These are phyloP conservation scores for Cucurbitaria berberidis DNA, from an alignment of 2,329 filamentous ascomycete genomes.

Conservation along the genomic window DNA sequence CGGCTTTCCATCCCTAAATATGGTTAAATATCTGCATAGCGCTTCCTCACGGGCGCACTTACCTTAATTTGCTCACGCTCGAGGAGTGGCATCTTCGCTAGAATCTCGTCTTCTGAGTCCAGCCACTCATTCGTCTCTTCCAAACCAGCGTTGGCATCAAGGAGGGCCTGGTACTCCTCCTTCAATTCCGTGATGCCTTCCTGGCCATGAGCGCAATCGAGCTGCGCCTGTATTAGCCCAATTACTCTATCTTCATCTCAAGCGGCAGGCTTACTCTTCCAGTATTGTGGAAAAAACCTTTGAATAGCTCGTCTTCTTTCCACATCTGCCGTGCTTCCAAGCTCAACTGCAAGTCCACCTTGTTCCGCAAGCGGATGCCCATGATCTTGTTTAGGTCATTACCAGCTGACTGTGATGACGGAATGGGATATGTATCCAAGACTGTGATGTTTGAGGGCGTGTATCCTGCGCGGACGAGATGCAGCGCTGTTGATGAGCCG, in stretches of 20 bases:
- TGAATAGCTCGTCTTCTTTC: constrained; percentile 55
- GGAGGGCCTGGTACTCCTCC: constrained; percentile 47
- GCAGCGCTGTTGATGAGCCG: constrained; percentile 60
- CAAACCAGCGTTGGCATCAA: constrained; percentile 37
- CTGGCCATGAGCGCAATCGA: constrained; percentile 46
- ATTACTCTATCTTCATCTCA: background rate
- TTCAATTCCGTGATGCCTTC: constrained; percentile 46
- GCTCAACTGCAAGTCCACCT: constrained; percentile 45
- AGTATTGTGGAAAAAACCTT: constrained; percentile 56
- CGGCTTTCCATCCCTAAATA: constrained; percentile 54
- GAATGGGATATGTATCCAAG: constrained; percentile 55
- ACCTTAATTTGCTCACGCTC: constrained; percentile 51
- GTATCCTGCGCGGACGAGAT: constrained; percentile 58
- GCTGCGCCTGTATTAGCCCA: constrained; percentile 19
- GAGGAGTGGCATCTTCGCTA: constrained; percentile 51
- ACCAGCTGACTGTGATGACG: constrained; percentile 57
- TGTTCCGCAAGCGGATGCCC: constrained; percentile 48
- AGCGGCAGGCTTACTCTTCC: constrained; percentile 32
- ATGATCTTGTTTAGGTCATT: constrained; percentile 60
- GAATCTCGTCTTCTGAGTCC: constrained; percentile 53
- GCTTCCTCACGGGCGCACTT: background rate
- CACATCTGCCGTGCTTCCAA: constrained; percentile 50
- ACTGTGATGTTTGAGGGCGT: constrained; percentile 54
- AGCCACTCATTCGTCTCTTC: constrained; percentile 53
- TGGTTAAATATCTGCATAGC: background rate